Evolutionary conservation across 192 early-diverging fungal species (phyloP).

Genomic region (Jimgerdemannia flammicorona): DNA sequence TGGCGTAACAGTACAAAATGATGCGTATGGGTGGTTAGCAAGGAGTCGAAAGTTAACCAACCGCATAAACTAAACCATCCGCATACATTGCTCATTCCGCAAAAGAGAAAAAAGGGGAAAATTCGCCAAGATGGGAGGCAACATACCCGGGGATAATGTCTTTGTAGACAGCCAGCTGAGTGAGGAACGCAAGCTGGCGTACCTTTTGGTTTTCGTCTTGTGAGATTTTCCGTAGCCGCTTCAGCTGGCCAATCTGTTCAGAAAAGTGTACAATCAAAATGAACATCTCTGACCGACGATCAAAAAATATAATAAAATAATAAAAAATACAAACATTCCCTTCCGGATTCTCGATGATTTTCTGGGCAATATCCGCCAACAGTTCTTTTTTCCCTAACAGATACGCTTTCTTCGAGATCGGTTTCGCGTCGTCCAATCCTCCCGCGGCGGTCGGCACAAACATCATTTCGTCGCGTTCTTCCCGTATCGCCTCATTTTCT

Average conservation of each 20-base stretch:
- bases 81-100: too few species aligned
- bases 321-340: constrained; percentile 50
- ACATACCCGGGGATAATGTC: constrained; percentile 85
- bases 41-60: too few species aligned
- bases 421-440: constrained; percentile 25
- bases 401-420: constrained; percentile 51
- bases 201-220: constrained; percentile 60
- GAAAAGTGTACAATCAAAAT: constrained; percentile 1
- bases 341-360: constrained; percentile 82
- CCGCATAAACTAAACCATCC: too few species aligned
- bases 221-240: constrained; percentile 61
- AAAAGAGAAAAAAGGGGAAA: too few species aligned
- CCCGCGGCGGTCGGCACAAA: constrained; percentile 16
- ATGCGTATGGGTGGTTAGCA: not conserved
- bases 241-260: constrained; percentile 59
- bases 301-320: not conserved
- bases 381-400: constrained; percentile 68
- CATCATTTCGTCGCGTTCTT: constrained; percentile 19
- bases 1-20: not conserved
- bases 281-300: not conserved
- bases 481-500: constrained; percentile 7
- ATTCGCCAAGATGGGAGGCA: not conserved
- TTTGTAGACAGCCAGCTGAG: constrained; percentile 90
- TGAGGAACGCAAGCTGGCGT: constrained; percentile 74
- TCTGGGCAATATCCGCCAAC: constrained; percentile 76